A percentile compares a stretch with the other conserved stretches of the same genome.
These are phyloP conservation scores for Apiotrichum brassicae DNA, from an alignment of 1,284 basidiomycete species.

Conservation along the genomic window DNA sequence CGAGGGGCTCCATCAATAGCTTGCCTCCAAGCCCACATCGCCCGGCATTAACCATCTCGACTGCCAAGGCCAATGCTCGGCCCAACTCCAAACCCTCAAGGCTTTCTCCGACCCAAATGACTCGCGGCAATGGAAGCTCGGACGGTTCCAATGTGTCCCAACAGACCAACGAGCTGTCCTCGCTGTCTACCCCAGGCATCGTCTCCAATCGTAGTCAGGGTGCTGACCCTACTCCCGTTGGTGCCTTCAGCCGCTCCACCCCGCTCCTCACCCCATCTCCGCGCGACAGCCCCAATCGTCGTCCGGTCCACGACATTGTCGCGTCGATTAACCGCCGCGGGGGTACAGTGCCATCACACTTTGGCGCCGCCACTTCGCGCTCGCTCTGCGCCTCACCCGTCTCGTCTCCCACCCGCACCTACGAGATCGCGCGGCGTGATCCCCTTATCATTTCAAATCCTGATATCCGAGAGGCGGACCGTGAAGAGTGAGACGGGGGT, in stretches of 20 bases:
- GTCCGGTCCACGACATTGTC: conserved; percentile 35
- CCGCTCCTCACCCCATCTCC: neutral
- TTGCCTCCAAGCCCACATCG: neutral
- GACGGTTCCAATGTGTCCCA: neutral
- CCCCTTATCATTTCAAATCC: neutral
- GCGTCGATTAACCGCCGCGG: conserved; percentile 30
- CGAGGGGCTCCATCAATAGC: neutral
- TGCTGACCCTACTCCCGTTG: neutral
- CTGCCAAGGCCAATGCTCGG: neutral
- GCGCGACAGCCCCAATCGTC: conserved; percentile 9
- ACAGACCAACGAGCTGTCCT: neutral
- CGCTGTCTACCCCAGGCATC: neutral
- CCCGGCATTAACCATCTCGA: neutral
- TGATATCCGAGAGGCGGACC: too few relatives aligned
- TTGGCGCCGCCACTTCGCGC: neutral
- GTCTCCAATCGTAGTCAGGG: neutral
- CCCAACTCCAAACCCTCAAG: neutral
- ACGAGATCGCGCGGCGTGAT: conserved; percentile 1
- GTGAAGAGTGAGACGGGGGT: too few relatives aligned
- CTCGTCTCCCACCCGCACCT: neutral
- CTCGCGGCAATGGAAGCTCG: neutral
- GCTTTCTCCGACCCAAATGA: neutral
- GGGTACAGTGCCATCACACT: neutral
- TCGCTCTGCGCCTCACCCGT: neutral
- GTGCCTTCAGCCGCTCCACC: neutral